A percentile compares a stretch with the other conserved stretches of the same genome.
Conservation (phyloP, 1,139 yeast genomes). For the Nakaseomyces bracarensis region DNA sequence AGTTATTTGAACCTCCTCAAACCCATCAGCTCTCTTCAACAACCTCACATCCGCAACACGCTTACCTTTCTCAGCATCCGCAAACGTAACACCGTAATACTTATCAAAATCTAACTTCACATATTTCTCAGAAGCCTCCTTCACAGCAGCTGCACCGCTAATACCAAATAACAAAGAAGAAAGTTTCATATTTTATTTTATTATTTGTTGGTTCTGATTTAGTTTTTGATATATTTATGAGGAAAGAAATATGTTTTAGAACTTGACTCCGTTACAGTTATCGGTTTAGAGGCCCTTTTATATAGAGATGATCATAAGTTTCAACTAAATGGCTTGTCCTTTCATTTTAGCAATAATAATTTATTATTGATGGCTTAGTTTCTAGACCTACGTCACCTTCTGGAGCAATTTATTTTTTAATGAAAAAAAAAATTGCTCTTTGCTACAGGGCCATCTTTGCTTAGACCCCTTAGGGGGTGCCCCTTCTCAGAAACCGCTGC, state of each 20-base stretch:
- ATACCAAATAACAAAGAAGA: neutral
- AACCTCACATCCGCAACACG: slow-evolving; percentile 8
- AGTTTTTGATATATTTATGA: neutral
- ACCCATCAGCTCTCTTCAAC: slow-evolving; percentile 14
- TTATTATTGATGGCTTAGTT: too few relatives aligned
- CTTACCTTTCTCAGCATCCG: slow-evolving; percentile 8
- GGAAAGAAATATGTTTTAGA: neutral
- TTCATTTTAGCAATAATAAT: too few relatives aligned
- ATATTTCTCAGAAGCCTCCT: slow-evolving; percentile 3
- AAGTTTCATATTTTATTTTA: slow-evolving; percentile 1
- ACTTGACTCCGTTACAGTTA: too few relatives aligned
- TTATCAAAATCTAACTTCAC: slow-evolving; percentile 11
- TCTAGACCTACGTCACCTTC: too few relatives aligned
- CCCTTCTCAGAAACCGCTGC: too few relatives aligned
- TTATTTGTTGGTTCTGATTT: neutral
- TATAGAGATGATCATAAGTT: too few relatives aligned
- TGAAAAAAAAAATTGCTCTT: too few relatives aligned
- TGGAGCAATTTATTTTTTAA: too few relatives aligned
- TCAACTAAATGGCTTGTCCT: too few relatives aligned
- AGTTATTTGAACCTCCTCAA: slow-evolving; percentile 18
- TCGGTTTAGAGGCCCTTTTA: too few relatives aligned
- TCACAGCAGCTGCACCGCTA: neutral
- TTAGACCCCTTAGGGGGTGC: too few relatives aligned
- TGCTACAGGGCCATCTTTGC: too few relatives aligned
- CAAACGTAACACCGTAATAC: slow-evolving; percentile 9